Conservation (phyloP, 805 yeast species). For the Scheffersomyces coipomensis region DNA sequence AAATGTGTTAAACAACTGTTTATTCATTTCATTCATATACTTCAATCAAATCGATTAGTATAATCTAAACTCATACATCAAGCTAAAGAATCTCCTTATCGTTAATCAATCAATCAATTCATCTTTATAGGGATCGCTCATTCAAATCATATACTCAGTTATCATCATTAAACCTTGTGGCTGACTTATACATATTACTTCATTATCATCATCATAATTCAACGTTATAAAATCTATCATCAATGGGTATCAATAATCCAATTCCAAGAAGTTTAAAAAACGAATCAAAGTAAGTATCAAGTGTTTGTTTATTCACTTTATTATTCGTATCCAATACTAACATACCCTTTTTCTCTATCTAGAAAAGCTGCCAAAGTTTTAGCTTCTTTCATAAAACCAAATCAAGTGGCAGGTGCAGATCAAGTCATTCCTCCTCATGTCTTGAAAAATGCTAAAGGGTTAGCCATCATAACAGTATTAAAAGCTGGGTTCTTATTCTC, state of each 20-base stretch:
- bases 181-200: too few relatives aligned
- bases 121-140: too few relatives aligned
- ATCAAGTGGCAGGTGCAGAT: constrained; percentile 88
- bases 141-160: too few relatives aligned
- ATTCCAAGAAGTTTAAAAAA: constrained; percentile 85
- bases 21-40: too few relatives aligned
- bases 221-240: too few relatives aligned
- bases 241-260: constrained; percentile 81
- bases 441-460: constrained; percentile 85
- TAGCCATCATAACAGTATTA: constrained; percentile 88
- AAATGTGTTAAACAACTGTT: too few relatives aligned
- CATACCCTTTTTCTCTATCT: constrained; percentile 6
- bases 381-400: constrained; percentile 89
- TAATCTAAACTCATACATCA: too few relatives aligned
- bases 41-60: too few relatives aligned
- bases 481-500: constrained; percentile 96
- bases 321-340: constrained; percentile 15
- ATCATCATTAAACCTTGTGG: not conserved
- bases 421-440: constrained; percentile 86
- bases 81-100: too few relatives aligned
- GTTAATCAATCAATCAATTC: too few relatives aligned
- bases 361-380: constrained; percentile 93
- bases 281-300: constrained; percentile 73
- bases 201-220: too few relatives aligned
- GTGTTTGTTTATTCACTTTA: not conserved